Conservation (phyloP, 2,329 filamentous ascomycete genomes). For the Colletotrichum eremochloae region DNA sequence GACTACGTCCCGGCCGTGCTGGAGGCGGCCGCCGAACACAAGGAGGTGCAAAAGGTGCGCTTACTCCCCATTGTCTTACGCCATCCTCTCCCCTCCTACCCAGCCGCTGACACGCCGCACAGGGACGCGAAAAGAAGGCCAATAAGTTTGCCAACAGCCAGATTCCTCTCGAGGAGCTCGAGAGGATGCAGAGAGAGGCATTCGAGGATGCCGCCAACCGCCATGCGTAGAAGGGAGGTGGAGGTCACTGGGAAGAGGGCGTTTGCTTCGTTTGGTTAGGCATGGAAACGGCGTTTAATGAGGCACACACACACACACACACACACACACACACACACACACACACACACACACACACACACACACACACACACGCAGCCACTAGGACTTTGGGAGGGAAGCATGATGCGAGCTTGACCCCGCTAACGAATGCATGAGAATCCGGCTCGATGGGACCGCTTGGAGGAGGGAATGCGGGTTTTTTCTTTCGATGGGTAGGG, state of each 20-base stretch:
- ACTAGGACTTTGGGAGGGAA: conserved; percentile 6
- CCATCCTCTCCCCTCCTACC: not conserved
- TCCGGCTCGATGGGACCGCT: conserved; percentile 16
- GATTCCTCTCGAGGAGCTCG: conserved; percentile 89
- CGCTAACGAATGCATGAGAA: conserved; percentile 37
- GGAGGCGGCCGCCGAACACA: conserved; percentile 90
- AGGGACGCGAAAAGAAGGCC: conserved; percentile 96
- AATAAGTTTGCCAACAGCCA: conserved; percentile 97
- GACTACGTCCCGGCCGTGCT: conserved; percentile 92
- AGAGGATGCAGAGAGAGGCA: conserved; percentile 89
- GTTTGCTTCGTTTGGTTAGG: conserved; percentile 41
- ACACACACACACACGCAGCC: not conserved
- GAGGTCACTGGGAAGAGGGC: not conserved
- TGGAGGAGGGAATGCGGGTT: not conserved
- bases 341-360: not conserved
- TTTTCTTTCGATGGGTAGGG: not conserved
- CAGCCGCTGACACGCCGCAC: conserved; percentile 41
- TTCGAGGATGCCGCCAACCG: conserved; percentile 68
- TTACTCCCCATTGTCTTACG: not conserved
- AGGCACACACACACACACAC: not conserved
- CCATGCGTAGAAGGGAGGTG: conserved; percentile 25
- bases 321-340: not conserved
- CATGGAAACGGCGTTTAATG: conserved; percentile 32
- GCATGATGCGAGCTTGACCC: conserved; percentile 18
- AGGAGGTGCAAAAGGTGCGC: conserved; percentile 88